phyloP scores from a whole-genome alignment of 202 grass and related monocot genomes.

The Cymbopogon flexuosus region DNA sequence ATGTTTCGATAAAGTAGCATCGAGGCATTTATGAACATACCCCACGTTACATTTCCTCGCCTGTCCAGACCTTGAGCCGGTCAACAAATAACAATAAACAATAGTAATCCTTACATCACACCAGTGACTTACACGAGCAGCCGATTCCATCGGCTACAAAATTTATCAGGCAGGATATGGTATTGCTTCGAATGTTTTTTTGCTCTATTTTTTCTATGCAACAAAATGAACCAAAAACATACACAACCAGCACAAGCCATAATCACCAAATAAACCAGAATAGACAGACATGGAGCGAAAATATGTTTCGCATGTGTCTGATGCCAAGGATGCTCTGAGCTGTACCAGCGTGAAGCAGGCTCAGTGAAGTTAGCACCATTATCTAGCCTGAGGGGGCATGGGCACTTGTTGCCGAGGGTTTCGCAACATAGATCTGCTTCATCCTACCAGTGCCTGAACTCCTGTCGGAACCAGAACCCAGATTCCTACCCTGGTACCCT shows the following conservation, averaged over 20 bases:
- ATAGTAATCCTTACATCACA: slow-evolving; percentile 32
- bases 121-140: slow-evolving; percentile 19
- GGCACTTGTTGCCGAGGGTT: slow-evolving; percentile 49
- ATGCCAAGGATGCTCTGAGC: not conserved
- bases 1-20: not conserved
- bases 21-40: slow-evolving; percentile 2
- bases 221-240: slow-evolving; percentile 38
- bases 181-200: slow-evolving; percentile 15
- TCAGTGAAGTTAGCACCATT: not conserved
- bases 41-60: not conserved
- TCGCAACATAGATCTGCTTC: slow-evolving; percentile 94
- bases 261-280: slow-evolving; percentile 25
- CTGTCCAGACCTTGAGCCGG: not conserved
- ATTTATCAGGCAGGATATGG: slow-evolving; percentile 20
- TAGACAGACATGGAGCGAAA: slow-evolving; percentile 1
- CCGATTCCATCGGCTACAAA: slow-evolving; percentile 32
- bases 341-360: not conserved
- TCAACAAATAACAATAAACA: slow-evolving; percentile 25
- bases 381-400: slow-evolving; percentile 43
- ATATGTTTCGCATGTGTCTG: slow-evolving; percentile 23
- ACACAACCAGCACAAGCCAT: slow-evolving; percentile 18
- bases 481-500: slow-evolving; percentile 57
- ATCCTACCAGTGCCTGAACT: slow-evolving; percentile 63
- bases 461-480: slow-evolving; percentile 56
- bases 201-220: slow-evolving; percentile 32